Base-by-base conservation (phyloP, 176 grass and related monocot genomes). In the Pharus latifolius region DNA sequence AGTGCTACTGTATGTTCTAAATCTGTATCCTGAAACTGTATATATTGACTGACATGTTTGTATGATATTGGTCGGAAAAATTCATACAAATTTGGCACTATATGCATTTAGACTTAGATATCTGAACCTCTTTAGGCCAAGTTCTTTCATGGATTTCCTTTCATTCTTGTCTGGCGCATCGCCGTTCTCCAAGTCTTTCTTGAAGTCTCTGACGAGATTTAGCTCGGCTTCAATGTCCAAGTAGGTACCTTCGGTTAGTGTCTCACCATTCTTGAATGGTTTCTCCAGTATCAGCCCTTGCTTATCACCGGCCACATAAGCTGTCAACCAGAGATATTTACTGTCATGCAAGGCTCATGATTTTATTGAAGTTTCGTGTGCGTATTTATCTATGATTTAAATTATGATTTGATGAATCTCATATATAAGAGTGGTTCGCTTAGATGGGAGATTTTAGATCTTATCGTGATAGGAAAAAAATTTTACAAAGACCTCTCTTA, bases 221-320 rank as follows among this genome's bases (percentile, higher is more conserved):
- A 96, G 68, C 78, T 96, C 91, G 1, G 84, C 24, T 24, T 91
- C 87, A 13, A 96, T 67, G 67, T 96, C 91, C 12, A 96, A 73
- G 74, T 80, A 34, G 10, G 75, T 69, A 64, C 80, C 75, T 43
- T 74, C 78, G 8, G 60, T 65, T 1, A 96, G 79, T 0, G 87
- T 73, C 52, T 77, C 69, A 0, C 91, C 91, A 9, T 81, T 81
- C 46, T 33, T 56, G 76, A 96, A 77, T 19, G 76, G 63, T 61
- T 65, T 87, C 83, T 96, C 91, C 40, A 79, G 24, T 60, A 96
- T 87, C n/a, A 87, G 69, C 6, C 87, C 91, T 60, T 69, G 49
- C 58, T 51, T 38, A 69, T 67, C 53, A 10, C 79, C 79, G 41
- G 79, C 61, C 27, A 75, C 70, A 82, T 75, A 82, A 40, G 79